Evolutionary conservation across 257 asterid species (phyloP).

Genomic region (Ophiorrhiza pumila): DNA sequence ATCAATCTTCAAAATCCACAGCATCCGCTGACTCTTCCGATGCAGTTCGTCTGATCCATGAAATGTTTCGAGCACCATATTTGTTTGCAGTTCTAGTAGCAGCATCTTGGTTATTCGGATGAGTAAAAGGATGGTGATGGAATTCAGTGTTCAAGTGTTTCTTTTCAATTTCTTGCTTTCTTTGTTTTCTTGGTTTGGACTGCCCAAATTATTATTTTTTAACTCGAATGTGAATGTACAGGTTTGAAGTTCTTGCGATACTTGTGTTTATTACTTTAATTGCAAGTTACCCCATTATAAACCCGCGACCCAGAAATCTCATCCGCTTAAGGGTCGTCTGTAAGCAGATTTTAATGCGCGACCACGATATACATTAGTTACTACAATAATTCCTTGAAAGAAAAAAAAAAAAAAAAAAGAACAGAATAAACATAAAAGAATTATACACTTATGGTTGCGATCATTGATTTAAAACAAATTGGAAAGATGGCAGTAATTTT

Average conservation of each 20-base stretch:
- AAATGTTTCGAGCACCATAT: constrained; percentile 15
- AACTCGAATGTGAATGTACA: not conserved
- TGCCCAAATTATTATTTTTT: not conserved
- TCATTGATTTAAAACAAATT: too few relatives aligned
- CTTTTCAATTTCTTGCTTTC: not conserved
- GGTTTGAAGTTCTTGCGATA: not conserved
- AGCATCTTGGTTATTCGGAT: constrained; percentile 5
- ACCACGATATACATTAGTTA: not conserved
- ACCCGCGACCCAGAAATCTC: not conserved
- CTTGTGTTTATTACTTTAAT: not conserved
- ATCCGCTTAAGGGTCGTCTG: too few relatives aligned
- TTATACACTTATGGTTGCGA: not conserved
- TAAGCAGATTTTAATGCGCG: too few relatives aligned
- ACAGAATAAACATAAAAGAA: not conserved
- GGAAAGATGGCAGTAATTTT: not conserved
- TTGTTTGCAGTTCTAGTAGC: constrained; percentile 15
- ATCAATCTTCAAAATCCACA: constrained; percentile 14
- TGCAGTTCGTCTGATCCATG: constrained; percentile 11
- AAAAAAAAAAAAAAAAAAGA: too few relatives aligned
- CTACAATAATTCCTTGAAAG: too few relatives aligned
- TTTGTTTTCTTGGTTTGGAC: not conserved
- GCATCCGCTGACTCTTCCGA: constrained; percentile 26
- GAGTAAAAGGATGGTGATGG: not conserved
- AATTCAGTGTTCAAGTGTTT: not conserved
- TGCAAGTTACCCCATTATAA: not conserved